Evolutionary conservation across 2,329 filamentous ascomycete genomes (phyloP), one percentile per base, ranked within the genome.

Genomic region (Colletotrichum lupini): DNA sequence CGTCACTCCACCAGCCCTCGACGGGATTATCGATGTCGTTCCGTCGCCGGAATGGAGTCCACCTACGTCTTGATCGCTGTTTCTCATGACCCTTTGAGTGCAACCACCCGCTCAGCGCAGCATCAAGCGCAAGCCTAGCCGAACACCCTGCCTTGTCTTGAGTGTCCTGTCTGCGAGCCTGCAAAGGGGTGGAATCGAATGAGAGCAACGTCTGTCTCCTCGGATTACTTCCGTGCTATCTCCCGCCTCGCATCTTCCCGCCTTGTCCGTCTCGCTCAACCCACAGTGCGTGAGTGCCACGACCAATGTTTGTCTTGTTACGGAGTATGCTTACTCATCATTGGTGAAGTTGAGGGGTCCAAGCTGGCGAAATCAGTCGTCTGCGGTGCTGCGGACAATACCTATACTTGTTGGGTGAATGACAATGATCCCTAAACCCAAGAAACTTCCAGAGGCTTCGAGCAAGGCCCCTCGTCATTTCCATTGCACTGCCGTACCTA

Each of bases 1-100:
- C 68, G 68, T 71, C 68, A 71, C 68, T 57, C 64, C 63, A 71
- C 32, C 63, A n/a, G 57, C 46, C 19, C 32, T 46, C 56, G 14
- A 71, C 63, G 56, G 46, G 56, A 58, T 61, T 22, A 56, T 71
- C 68, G 68, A 67, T 71, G 68, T 58, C 63, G 61, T 49, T 63
- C n/a, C 28, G n/a, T 46, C 26, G 30, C 68, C 32, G 32, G 46
- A 58, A 66, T 59, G 53, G 68, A 59, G 52, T 55, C 61, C 14
- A 49, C 42, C 28, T 42, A 67, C 68, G 62, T 70, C 55, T 70
- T 59, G 63, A 70, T 67, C 55, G 68, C 68, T 67, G 55, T 22
- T 63, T 46, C 22, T 37, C 37, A 59, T 19, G 26, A 62, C 59
- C 22, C 37, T 49, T 32, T 32, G 59, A 52, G 59, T 28, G 22